Evolutionary conservation across 768 basidiomycete species (phyloP).

Genomic region (Calvatia gigantea): DNA sequence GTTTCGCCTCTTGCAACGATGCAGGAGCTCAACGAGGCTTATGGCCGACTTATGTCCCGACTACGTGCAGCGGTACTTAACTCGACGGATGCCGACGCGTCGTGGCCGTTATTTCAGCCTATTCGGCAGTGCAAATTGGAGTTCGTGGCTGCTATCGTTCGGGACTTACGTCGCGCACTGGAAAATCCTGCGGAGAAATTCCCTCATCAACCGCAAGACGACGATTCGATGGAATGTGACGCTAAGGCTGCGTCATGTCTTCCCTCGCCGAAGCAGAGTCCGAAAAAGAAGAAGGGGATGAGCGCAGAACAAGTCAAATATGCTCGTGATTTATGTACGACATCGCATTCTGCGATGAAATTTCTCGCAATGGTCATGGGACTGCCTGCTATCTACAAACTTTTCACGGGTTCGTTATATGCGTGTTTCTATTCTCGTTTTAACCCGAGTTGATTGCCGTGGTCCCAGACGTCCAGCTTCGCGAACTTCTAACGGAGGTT

Average conservation of each 20-base stretch:
- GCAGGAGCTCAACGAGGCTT: slow-evolving; percentile 67
- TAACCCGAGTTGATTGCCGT: slow-evolving; percentile 9
- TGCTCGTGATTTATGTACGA: slow-evolving; percentile 76
- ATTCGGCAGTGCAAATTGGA: slow-evolving; percentile 48
- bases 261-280: slow-evolving; percentile 71
- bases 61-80: slow-evolving; percentile 44
- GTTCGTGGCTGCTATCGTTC: slow-evolving; percentile 57
- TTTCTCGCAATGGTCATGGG: slow-evolving; percentile 60
- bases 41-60: slow-evolving; percentile 65
- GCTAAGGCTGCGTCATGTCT: slow-evolving; percentile 29
- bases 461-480: slow-evolving; percentile 52
- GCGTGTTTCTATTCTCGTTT: slow-evolving; percentile 11
- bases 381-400: slow-evolving; percentile 48
- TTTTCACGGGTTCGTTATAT: slow-evolving; percentile 55
- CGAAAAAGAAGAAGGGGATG: slow-evolving; percentile 67
- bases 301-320: slow-evolving; percentile 74
- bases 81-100: slow-evolving; percentile 51
- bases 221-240: slow-evolving; percentile 23
- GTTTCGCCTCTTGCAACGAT: slow-evolving; percentile 44
- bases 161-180: slow-evolving; percentile 66
- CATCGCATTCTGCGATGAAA: slow-evolving; percentile 66
- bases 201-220: slow-evolving; percentile 21
- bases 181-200: slow-evolving; percentile 45
- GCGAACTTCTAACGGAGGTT: slow-evolving; percentile 55
- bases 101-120: slow-evolving; percentile 73